These are phyloP conservation scores for Lactarius pseudohatsudake DNA, from an alignment of 768 basidiomycete species.

Conservation along the genomic window DNA sequence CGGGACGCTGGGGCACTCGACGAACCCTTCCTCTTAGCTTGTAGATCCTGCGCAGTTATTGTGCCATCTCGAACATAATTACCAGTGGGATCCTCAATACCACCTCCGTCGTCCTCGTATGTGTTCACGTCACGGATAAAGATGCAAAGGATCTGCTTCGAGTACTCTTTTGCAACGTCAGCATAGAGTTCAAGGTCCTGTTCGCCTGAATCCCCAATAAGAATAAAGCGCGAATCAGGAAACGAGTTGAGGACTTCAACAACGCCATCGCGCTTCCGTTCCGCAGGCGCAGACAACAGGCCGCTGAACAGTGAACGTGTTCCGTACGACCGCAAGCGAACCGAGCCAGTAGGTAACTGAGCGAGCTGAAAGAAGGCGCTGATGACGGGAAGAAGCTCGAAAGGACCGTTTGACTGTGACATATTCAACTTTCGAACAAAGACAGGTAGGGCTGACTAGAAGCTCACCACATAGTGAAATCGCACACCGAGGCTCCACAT, in stretches of 20 bases:
- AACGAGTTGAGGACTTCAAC: slow-evolving; percentile 77
- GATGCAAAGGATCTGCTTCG: slow-evolving; percentile 69
- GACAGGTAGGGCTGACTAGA: neutral
- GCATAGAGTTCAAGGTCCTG: slow-evolving; percentile 93
- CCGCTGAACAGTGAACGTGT: slow-evolving; percentile 82
- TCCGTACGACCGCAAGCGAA: slow-evolving; percentile 82
- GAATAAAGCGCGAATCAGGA: slow-evolving; percentile 70
- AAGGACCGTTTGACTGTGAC: slow-evolving; percentile 80
- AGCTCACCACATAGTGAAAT: slow-evolving; percentile 87
- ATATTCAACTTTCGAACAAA: neutral
- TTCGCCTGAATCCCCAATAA: slow-evolving; percentile 92
- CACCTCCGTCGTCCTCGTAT: slow-evolving; percentile 35
- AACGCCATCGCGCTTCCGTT: slow-evolving; percentile 79
- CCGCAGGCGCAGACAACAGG: slow-evolving; percentile 77
- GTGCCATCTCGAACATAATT: slow-evolving; percentile 19
- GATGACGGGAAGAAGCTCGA: slow-evolving; percentile 70
- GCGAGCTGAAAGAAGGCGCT: slow-evolving; percentile 19
- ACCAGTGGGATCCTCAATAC: slow-evolving; percentile 68
- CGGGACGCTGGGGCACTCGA: slow-evolving; percentile 6
- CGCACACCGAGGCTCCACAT: slow-evolving; percentile 72
- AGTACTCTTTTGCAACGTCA: slow-evolving; percentile 65
- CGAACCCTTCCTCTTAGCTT: slow-evolving; percentile 7
- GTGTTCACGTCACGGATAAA: slow-evolving; percentile 77
- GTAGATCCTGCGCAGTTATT: slow-evolving; percentile 6
- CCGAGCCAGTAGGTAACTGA: slow-evolving; percentile 50